phyloP scores from a whole-genome alignment of 2,329 filamentous ascomycete species.

The Alternaria sp. region DNA sequence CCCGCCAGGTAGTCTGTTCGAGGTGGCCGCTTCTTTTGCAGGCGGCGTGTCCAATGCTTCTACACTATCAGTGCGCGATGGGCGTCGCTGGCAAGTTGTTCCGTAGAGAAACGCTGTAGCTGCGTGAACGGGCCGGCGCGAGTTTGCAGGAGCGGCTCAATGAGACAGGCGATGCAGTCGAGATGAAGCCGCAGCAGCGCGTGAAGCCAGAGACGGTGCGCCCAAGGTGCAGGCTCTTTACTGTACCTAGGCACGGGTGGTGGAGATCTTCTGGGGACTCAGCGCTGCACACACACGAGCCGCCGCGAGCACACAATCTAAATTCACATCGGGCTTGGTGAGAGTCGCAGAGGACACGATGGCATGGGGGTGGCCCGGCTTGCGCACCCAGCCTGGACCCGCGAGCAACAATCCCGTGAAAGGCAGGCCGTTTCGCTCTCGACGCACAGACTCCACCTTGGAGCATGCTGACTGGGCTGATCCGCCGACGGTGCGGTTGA shows the following conservation, averaged over 20 bases:
- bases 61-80: conserved; percentile 35
- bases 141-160: conserved; percentile 38
- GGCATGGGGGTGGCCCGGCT: conserved; percentile 37
- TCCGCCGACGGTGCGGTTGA: conserved; percentile 36
- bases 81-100: conserved; percentile 32
- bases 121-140: conserved; percentile 47
- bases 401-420: conserved; percentile 29
- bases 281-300: conserved; percentile 34
- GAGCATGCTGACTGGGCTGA: conserved; percentile 45
- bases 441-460: conserved; percentile 35
- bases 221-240: conserved; percentile 25
- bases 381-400: conserved; percentile 36
- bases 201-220: conserved; percentile 24
- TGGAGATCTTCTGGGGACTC: conserved; percentile 46
- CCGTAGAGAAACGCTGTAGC: conserved; percentile 24
- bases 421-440: conserved; percentile 31
- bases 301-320: conserved; percentile 48
- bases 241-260: conserved; percentile 41
- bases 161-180: conserved; percentile 38
- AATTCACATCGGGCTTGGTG: conserved; percentile 44
- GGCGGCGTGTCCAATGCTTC: conserved; percentile 34
- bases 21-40: conserved; percentile 29
- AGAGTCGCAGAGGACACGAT: conserved; percentile 31
- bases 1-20: conserved; percentile 39
- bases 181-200: conserved; percentile 24